Evolutionary conservation across 179 eudicot genomes (phyloP).

Genomic region (Amaranthus tricolor): DNA sequence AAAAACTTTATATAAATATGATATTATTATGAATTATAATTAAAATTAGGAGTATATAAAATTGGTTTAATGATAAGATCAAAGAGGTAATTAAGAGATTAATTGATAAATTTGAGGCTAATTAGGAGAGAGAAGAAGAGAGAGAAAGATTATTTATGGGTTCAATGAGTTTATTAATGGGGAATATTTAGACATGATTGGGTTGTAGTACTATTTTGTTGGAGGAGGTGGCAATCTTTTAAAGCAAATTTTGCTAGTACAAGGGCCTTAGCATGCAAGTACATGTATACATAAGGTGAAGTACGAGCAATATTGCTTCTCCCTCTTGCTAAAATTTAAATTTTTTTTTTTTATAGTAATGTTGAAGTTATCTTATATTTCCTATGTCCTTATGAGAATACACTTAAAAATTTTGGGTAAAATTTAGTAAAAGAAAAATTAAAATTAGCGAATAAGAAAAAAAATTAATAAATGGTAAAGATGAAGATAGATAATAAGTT

Average conservation of each 20-base stretch:
- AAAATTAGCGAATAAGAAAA: no score
- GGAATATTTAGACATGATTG: slow-evolving; percentile 22
- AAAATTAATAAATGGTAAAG: no score
- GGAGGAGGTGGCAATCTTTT: slow-evolving; percentile 5
- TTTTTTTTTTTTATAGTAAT: no score
- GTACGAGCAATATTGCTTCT: slow-evolving; percentile 11
- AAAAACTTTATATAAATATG: neutral
- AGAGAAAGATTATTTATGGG: slow-evolving; percentile 14
- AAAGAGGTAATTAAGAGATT: neutral
- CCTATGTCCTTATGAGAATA: no score
- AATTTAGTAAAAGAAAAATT: no score
- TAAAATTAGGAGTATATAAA: no score
- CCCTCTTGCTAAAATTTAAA: neutral
- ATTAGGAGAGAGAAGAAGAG: slow-evolving; percentile 5
- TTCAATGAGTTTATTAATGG: slow-evolving; percentile 1
- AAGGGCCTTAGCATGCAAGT: slow-evolving; percentile 30
- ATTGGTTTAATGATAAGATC: slow-evolving; percentile 7
- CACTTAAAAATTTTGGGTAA: no score
- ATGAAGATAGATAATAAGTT: no score
- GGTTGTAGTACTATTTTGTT: slow-evolving; percentile 19
- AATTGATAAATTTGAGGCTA: slow-evolving; percentile 6
- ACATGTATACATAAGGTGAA: slow-evolving; percentile 18
- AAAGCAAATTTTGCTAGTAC: slow-evolving; percentile 30
- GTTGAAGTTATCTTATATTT: neutral
- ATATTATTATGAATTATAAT: no score